These are phyloP conservation scores for Neonectria neomacrospora DNA, from an alignment of 2,329 filamentous ascomycete species.

Conservation along the genomic window DNA sequence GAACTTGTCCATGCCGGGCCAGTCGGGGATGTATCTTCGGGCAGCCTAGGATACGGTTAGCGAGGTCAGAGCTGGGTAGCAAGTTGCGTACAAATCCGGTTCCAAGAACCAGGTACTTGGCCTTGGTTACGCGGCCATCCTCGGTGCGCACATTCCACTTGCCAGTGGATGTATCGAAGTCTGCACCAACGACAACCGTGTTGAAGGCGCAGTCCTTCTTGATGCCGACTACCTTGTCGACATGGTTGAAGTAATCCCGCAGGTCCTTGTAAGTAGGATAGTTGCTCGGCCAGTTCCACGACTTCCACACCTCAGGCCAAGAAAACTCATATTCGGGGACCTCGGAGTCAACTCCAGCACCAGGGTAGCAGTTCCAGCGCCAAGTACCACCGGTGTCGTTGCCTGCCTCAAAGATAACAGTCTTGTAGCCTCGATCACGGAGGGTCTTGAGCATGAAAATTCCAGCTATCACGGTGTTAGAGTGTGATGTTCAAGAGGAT, in stretches of 20 bases:
- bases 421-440: conserved; percentile 60
- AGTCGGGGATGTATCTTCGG: conserved; percentile 70
- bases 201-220: conserved; percentile 69
- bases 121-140: conserved; percentile 61
- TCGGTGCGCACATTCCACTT: conserved; percentile 62
- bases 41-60: conserved; percentile 54
- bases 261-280: conserved; percentile 65
- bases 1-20: conserved; percentile 69
- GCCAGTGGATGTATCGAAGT: conserved; percentile 59
- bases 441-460: conserved; percentile 64
- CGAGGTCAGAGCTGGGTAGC: neutral
- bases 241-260: conserved; percentile 67
- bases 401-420: conserved; percentile 64
- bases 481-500: neutral
- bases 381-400: conserved; percentile 64
- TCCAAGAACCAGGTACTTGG: conserved; percentile 63
- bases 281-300: conserved; percentile 66
- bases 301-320: conserved; percentile 62
- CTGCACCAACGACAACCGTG: conserved; percentile 62
- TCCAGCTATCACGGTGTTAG: conserved; percentile 47
- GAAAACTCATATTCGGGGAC: conserved; percentile 65
- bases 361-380: conserved; percentile 68
- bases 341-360: conserved; percentile 64
- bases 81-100: conserved; percentile 59
- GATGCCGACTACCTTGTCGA: conserved; percentile 64